Evolutionary conservation across 805 yeast species (phyloP), one percentile per base, ranked within the genome.

Genomic region (Hanseniaspora lindneri): DNA sequence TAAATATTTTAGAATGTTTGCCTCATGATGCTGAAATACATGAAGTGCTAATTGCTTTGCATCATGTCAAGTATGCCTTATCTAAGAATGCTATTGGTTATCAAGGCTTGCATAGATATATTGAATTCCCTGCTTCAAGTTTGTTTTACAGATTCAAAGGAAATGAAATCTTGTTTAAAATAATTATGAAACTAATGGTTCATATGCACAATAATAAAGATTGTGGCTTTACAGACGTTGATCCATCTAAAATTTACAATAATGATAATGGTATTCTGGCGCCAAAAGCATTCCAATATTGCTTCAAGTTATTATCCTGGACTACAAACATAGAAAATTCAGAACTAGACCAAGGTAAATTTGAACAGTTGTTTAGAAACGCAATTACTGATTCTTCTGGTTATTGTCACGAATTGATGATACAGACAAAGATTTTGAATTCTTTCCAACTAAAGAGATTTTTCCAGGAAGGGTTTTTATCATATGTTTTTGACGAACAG

Each of bases 1-100:
- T 62, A 0, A 20, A 47, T 5, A 55, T 67, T 52, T 48, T 71
- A 25, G 51, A 52, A 17, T 51, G 57, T 8, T 37, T 37, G n/a
- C 3, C 11, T 11, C 52, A 53, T 3, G 54, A 60, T 9, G 23
- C 53, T 1, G 53, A 61, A 14, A 54, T 54, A 17, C 52, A 41
- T 36, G 51, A 42, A 27, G 25, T 39, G n/a, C 33, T 37, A 3
- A 39, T 21, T 8, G 36, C 17, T 6, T 23, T 46, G 14, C n/a
- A 16, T 17, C 20, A 30, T 17, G 39, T 46, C 8, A 21, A 46
- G 14, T 46, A 32, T 24, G 32, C 30, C 13, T 8, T 46, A 19
- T 39, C 41, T 11, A 46, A 46, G 27, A 33, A 39, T 19, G 43
- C 43, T n/a, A 30, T 39, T 17, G 43, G 43, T 1, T 46, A 39